These are phyloP conservation scores for Neopestalotiopsis rosae DNA, from an alignment of 2,329 filamentous ascomycete genomes.

Conservation along the genomic window DNA sequence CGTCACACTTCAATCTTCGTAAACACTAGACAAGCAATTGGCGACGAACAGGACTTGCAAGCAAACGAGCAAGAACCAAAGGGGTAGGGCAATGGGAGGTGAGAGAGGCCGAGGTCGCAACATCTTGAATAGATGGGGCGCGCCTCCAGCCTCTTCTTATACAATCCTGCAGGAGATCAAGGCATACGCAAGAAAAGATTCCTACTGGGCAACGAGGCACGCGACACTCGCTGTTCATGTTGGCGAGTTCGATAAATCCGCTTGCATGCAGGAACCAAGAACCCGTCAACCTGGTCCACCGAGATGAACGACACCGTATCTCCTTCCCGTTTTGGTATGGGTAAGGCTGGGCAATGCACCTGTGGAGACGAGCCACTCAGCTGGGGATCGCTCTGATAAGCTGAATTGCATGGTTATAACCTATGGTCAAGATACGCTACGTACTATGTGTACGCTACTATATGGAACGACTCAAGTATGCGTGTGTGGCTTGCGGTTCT, in stretches of 20 bases:
- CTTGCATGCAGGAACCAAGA: constrained; percentile 16
- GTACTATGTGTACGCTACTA: too few relatives aligned
- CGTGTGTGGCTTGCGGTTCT: too few relatives aligned
- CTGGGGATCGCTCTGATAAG: constrained; percentile 2
- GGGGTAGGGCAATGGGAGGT: neutral
- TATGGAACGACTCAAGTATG: too few relatives aligned
- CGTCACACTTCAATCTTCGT: neutral
- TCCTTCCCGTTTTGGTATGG: constrained; percentile 10
- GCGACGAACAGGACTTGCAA: neutral
- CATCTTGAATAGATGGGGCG: constrained; percentile 1
- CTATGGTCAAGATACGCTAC: neutral
- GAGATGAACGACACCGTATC: constrained; percentile 11
- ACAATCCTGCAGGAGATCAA: neutral
- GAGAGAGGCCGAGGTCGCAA: neutral
- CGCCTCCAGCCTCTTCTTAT: constrained; percentile 5
- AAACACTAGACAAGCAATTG: neutral
- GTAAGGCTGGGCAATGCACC: constrained; percentile 6
- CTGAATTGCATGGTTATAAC: neutral
- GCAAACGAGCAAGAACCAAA: too few relatives aligned
- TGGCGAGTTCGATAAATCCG: neutral
- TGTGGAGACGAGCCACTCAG: neutral
- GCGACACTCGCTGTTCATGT: neutral
- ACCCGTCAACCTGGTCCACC: neutral
- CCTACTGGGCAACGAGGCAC: constrained; percentile 7
- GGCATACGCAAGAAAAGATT: neutral